Evolutionary conservation across 495 filamentous ascomycete genomes (phyloP).

Genomic region (Podospora appendiculata): DNA sequence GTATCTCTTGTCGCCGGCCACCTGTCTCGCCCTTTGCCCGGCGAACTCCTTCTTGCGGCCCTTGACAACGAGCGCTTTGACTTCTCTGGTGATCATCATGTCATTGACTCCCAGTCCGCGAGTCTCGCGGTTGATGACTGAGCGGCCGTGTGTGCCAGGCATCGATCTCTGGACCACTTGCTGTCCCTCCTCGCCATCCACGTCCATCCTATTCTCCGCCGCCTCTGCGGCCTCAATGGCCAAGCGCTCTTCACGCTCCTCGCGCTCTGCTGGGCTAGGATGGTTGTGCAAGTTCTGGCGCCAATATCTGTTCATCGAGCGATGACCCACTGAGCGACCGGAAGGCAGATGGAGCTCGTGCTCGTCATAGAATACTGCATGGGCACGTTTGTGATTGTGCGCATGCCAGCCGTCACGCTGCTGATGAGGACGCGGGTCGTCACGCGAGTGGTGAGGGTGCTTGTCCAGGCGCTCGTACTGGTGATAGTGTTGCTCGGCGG

Average conservation of each 20-base stretch:
- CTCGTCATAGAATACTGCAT: constrained; percentile 78
- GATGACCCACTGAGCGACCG: constrained; percentile 83
- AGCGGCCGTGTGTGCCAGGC: constrained; percentile 10
- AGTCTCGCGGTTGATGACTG: constrained; percentile 16
- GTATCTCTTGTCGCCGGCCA: constrained; percentile 10
- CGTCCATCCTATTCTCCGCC: constrained; percentile 19
- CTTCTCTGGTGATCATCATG: constrained; percentile 1
- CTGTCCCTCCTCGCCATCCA: constrained; percentile 9
- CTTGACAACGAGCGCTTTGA: constrained; percentile 12
- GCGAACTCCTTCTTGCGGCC: constrained; percentile 19
- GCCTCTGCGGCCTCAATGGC: constrained; percentile 41
- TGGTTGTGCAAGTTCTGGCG: constrained; percentile 86
- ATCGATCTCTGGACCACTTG: not conserved
- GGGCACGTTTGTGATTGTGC: constrained; percentile 54
- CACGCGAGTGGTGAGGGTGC: constrained; percentile 58
- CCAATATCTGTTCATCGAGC: constrained; percentile 77
- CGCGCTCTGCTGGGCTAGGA: constrained; percentile 60
- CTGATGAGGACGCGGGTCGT: constrained; percentile 57
- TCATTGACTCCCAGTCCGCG: constrained; percentile 15
- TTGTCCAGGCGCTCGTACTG: constrained; percentile 52
- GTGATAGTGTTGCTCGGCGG: constrained; percentile 54
- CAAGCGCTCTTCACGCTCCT: constrained; percentile 41
- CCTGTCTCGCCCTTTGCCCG: constrained; percentile 10
- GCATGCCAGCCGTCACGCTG: constrained; percentile 67
- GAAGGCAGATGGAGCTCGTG: constrained; percentile 92